Evolutionary conservation across 2,329 filamentous ascomycete genomes (phyloP).

Genomic region (Triangularia setosa): DNA sequence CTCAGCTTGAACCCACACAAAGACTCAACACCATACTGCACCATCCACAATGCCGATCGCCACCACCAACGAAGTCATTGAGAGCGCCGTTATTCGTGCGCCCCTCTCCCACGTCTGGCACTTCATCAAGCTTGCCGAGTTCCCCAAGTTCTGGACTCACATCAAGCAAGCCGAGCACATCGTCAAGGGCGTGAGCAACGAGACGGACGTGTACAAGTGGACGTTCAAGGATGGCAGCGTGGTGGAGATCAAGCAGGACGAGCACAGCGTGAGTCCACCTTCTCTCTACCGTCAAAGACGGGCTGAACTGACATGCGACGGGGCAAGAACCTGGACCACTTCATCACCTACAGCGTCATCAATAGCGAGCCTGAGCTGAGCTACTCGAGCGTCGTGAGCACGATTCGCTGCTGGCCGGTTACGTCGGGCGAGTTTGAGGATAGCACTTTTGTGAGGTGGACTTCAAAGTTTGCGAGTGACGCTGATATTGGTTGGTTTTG

Average conservation of each 20-base stretch:
- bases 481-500: conserved; percentile 60
- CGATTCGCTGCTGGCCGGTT: conserved; percentile 60
- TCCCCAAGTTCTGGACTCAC: conserved; percentile 63
- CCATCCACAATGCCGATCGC: conserved; percentile 20
- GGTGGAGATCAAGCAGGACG: conserved; percentile 71
- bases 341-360: conserved; percentile 71
- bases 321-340: conserved; percentile 63
- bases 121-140: conserved; percentile 68
- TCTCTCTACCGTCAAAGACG: not conserved
- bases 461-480: conserved; percentile 65
- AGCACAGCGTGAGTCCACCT: conserved; percentile 58
- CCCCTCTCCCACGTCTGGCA: conserved; percentile 67
- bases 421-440: conserved; percentile 63
- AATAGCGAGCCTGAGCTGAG: conserved; percentile 59
- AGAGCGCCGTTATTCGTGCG: conserved; percentile 56
- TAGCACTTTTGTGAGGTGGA: conserved; percentile 66
- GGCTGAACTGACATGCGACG: not conserved
- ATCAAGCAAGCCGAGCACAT: conserved; percentile 55
- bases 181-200: conserved; percentile 59
- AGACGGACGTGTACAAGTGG: conserved; percentile 67
- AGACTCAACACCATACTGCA: not conserved
- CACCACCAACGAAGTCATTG: conserved; percentile 28
- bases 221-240: conserved; percentile 66
- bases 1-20: not conserved
- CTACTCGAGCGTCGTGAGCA: conserved; percentile 65